Evolutionary conservation across 139 green algal genomes (phyloP).

Genomic region (Coccomyxa sp.): DNA sequence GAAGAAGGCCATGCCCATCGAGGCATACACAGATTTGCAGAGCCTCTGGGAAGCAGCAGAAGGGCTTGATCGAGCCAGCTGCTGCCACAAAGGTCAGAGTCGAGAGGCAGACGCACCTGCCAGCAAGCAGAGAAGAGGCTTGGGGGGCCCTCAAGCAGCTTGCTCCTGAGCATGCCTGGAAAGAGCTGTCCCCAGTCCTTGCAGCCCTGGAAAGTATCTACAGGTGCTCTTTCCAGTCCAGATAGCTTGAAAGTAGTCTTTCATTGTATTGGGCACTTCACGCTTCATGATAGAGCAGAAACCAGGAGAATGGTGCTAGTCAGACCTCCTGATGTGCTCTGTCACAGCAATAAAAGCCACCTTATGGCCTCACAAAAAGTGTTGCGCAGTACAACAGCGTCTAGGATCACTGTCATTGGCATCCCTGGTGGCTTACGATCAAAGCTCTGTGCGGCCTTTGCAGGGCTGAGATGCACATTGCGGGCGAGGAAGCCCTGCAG

Average conservation of each 20-base stretch:
- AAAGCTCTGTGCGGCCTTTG: not conserved
- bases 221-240: conserved; percentile 24
- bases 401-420: no score
- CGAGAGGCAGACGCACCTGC: conserved; percentile 41
- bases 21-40: no score
- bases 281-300: not conserved
- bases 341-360: no score
- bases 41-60: no score
- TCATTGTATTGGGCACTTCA: not conserved
- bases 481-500: conserved; percentile 22
- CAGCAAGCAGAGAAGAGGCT: conserved; percentile 46
- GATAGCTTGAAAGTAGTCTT: not conserved
- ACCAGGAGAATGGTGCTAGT: no score
- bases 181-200: conserved; percentile 18
- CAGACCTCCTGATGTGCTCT: no score
- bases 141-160: conserved; percentile 20
- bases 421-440: no score
- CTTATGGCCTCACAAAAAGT: no score
- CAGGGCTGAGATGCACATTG: conserved; percentile 27
- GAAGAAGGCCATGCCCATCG: no score
- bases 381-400: no score
- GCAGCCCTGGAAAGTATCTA: conserved; percentile 33
- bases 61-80: not conserved
- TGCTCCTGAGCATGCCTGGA: conserved; percentile 16
- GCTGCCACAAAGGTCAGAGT: conserved; percentile 12